phyloP scores from a whole-genome alignment of 2,329 filamentous ascomycete species.

The Clonostachys rhizophaga region DNA sequence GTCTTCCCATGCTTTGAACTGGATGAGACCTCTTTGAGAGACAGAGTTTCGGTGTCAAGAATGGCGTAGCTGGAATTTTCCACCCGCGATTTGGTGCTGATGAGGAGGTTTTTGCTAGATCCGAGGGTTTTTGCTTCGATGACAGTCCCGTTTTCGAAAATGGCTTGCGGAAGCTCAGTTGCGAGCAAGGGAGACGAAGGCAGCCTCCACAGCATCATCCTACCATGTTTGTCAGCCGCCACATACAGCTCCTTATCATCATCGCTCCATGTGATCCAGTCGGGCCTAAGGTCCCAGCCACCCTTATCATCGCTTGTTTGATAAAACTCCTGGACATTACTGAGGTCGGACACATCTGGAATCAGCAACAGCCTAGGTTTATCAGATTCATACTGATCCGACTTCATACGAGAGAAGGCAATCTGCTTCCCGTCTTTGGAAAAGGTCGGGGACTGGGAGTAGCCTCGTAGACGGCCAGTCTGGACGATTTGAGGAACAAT shows the following conservation, averaged over 20 bases:
- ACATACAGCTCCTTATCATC: constrained; percentile 64
- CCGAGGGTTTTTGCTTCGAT: constrained; percentile 46
- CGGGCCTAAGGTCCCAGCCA: constrained; percentile 55
- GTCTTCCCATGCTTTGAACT: constrained; percentile 60
- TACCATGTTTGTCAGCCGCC: constrained; percentile 67
- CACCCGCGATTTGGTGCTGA: constrained; percentile 63
- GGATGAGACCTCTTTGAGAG: constrained; percentile 50
- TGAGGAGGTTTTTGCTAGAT: constrained; percentile 45
- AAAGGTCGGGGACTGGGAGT: constrained; percentile 64
- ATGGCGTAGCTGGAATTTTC: constrained; percentile 69
- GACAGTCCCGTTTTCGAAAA: constrained; percentile 52
- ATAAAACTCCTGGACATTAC: constrained; percentile 58
- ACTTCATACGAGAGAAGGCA: constrained; percentile 76
- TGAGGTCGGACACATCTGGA: constrained; percentile 52
- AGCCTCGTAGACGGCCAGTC: constrained; percentile 57
- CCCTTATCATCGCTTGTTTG: constrained; percentile 58
- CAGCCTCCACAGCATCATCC: constrained; percentile 56
- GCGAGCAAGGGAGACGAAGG: constrained; percentile 48
- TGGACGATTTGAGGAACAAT: constrained; percentile 42
- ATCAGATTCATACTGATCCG: constrained; percentile 76
- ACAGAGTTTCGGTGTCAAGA: constrained; percentile 38
- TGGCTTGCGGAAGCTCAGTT: constrained; percentile 37
- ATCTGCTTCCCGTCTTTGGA: constrained; percentile 67
- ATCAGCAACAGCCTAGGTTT: constrained; percentile 60
- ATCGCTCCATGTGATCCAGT: constrained; percentile 50